Evolutionary conservation across 2,329 filamentous ascomycete genomes (phyloP), one percentile per base, ranked within the genome.

Genomic region (Torrubiella hemipterigena): DNA sequence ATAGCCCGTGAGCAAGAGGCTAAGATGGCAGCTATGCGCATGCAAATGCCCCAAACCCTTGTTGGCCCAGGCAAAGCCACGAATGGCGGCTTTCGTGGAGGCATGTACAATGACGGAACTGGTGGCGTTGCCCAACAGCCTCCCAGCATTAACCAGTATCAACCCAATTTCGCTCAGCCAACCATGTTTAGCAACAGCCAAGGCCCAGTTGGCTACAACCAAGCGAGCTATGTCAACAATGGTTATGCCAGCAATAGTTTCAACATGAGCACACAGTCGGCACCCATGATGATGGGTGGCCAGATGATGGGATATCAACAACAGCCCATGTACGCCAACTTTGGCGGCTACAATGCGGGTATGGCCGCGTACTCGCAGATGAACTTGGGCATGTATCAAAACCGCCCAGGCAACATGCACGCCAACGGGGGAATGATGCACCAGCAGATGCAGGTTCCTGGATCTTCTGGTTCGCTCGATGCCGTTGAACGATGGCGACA

Each of bases 61-160:
- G 46, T 44, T 8, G 41, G 42, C 3, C 43, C 56, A 2, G 41
- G 41, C n/a, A 33, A 46, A 32, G 44, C 49, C 15, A 51, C 49
- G 17, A 46, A 60, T 0, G 61, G 65, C 18, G 68, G 65, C 0
- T 74, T 58, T 44, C 55, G 59, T 39, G 57, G 62, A 14, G 69
- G 70, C 3, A 52, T 55, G n/a, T 73, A 67, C 44, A 73, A 74
- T 41, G 65, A 72, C 31, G 67, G 66, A 2, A 48, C 43, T 11
- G 67, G 58, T 5, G 67, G 67, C 3, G 25, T 35, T 29, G 47
- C 42, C 6, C 33, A 36, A 12, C 46, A 46, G n/a, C n/a, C n/a
- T n/a, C n/a, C 48, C 6, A 46, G 39, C n/a, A 42, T 44, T 5
- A 47, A 43, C 15, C 36, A 48, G n/a, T 35, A 3, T 24, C 19